Conservation (phyloP, 177 flowering plant species). For the Vitis hybrid region DNA sequence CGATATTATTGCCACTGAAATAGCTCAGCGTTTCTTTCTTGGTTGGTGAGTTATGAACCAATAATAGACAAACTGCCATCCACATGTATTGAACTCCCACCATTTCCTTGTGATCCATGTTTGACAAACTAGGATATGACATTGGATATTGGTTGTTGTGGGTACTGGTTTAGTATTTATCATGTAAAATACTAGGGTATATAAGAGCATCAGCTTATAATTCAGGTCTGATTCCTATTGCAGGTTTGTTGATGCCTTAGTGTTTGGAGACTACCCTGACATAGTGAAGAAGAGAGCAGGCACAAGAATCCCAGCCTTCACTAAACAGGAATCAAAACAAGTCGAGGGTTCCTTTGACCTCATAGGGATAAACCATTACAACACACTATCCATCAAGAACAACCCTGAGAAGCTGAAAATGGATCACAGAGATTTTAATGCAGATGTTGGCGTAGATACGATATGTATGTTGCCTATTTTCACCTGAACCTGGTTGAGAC, state of each 20-base stretch:
- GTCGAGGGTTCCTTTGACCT: slow-evolving; percentile 43
- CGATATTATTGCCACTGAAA: too few relatives aligned
- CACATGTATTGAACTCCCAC: too few relatives aligned
- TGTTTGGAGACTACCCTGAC: slow-evolving; percentile 17
- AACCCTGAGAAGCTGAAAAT: background rate
- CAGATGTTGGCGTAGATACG: slow-evolving; percentile 18
- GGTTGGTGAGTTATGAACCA: too few relatives aligned
- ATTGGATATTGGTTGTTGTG: too few relatives aligned
- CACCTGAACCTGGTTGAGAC: background rate
- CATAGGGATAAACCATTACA: slow-evolving; percentile 39
- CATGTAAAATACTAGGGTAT: background rate
- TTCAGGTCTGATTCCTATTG: background rate
- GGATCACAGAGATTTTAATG: slow-evolving; percentile 14
- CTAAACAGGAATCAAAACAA: slow-evolving; percentile 19
- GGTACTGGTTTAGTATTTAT: too few relatives aligned
- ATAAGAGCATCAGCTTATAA: too few relatives aligned
- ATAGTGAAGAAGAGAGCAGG: slow-evolving; percentile 30
- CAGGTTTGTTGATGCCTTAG: slow-evolving; percentile 39
- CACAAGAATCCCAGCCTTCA: slow-evolving; percentile 19
- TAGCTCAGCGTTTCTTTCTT: too few relatives aligned
- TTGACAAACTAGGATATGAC: too few relatives aligned
- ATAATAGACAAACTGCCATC: too few relatives aligned
- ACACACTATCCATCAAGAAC: slow-evolving; percentile 19
- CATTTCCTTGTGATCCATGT: too few relatives aligned
- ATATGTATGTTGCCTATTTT: background rate